Conservation (phyloP, 192 early-diverging fungal genomes). For the Pilaira anomala region DNA sequence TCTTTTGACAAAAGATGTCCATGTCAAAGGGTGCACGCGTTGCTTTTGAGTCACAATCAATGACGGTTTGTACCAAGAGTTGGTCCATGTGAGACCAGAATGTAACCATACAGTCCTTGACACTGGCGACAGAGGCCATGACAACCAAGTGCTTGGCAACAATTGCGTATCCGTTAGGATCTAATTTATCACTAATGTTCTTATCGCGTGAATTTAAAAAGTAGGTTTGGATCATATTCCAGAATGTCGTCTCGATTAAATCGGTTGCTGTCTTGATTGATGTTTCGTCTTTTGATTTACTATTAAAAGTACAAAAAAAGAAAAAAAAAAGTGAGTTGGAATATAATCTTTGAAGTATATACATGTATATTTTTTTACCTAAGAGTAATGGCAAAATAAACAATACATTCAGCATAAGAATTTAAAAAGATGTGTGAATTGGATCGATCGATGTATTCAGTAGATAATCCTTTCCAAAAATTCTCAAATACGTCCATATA, state of each 20-base stretch:
- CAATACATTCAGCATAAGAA: slow-evolving; percentile 62
- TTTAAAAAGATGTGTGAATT: slow-evolving; percentile 52
- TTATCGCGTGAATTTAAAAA: slow-evolving; percentile 21
- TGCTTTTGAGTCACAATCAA: background rate
- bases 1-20: slow-evolving; percentile 11
- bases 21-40: background rate
- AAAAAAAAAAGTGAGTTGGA: background rate
- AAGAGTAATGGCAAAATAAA: slow-evolving; percentile 49
- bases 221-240: slow-evolving; percentile 46
- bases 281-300: slow-evolving; percentile 7
- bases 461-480: slow-evolving; percentile 58
- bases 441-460: slow-evolving; percentile 42
- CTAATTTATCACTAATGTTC: slow-evolving; percentile 17
- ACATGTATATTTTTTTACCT: slow-evolving; percentile 26
- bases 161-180: slow-evolving; percentile 9
- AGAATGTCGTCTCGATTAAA: slow-evolving; percentile 32
- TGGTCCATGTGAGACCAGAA: slow-evolving; percentile 14
- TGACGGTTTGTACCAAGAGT: slow-evolving; percentile 7
- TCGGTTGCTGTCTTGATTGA: background rate
- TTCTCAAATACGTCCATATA: slow-evolving; percentile 57
- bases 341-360: background rate
- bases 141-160: slow-evolving; percentile 11
- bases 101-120: slow-evolving; percentile 13
- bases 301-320: background rate
- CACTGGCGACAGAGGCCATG: slow-evolving; percentile 12